Evolutionary conservation across 148 eudicot species (phyloP).

Genomic region (Chenopodium suecicum): DNA sequence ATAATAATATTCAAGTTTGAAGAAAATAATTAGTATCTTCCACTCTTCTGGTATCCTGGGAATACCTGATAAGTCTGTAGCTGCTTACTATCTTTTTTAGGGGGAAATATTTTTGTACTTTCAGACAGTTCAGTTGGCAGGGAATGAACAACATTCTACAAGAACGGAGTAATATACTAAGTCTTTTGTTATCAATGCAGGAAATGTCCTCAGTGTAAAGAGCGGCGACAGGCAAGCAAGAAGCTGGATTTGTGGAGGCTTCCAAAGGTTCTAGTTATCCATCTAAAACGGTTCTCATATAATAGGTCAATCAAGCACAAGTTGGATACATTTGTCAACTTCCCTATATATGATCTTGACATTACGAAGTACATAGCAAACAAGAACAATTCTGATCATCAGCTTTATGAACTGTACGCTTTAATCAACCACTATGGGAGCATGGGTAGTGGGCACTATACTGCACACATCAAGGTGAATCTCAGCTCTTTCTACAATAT

Average conservation of each 20-base stretch:
- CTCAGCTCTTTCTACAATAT: neutral
- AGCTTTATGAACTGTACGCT: conserved; percentile 91
- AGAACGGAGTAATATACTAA: conserved; percentile 6
- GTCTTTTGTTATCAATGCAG: conserved; percentile 35
- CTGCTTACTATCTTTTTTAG: neutral
- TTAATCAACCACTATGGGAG: conserved; percentile 88
- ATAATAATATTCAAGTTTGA: too few relatives aligned
- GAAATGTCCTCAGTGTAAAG: conserved; percentile 94
- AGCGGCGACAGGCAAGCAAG: conserved; percentile 94
- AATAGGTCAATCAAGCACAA: conserved; percentile 90
- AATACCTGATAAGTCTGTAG: neutral
- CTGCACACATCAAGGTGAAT: conserved; percentile 90
- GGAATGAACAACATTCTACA: neutral
- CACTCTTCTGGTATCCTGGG: neutral
- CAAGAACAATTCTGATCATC: conserved; percentile 70
- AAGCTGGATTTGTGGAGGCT: conserved; percentile 99
- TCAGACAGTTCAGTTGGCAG: neutral
- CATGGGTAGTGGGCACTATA: conserved; percentile 99
- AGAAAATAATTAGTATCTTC: too few relatives aligned
- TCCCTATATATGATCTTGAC: conserved; percentile 87
- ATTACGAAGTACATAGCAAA: conserved; percentile 79
- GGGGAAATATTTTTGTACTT: too few relatives aligned
- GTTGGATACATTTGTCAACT: conserved; percentile 84
- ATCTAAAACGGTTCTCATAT: conserved; percentile 91
- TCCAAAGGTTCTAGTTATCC: conserved; percentile 90